Evolutionary conservation across 345 rosid genomes (phyloP).

Genomic region (Sisymbrium irio): DNA sequence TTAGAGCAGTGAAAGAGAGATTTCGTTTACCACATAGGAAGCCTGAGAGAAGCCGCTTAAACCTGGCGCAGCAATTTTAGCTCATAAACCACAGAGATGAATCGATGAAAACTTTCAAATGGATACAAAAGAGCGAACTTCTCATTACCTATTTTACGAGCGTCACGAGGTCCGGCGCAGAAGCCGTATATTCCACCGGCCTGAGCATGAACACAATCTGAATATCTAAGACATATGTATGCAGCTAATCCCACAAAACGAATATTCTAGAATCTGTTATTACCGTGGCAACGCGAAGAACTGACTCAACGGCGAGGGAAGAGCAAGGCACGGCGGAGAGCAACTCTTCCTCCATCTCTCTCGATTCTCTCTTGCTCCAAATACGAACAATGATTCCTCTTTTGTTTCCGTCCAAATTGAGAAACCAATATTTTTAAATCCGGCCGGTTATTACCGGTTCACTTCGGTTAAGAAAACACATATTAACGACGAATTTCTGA

Average conservation of each 20-base stretch:
- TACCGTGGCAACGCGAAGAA: conserved; percentile 66
- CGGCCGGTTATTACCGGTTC: conserved; percentile 17
- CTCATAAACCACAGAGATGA: neutral
- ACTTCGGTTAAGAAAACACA: neutral
- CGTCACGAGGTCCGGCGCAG: conserved; percentile 59
- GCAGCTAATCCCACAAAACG: too few species aligned
- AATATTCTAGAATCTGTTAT: neutral
- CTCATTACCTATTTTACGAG: conserved; percentile 52
- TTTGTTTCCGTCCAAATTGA: neutral
- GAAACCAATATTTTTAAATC: neutral
- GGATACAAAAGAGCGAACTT: neutral
- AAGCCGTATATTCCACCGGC: conserved; percentile 78
- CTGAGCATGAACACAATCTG: conserved; percentile 34
- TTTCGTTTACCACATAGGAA: conserved; percentile 59
- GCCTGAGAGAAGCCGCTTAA: conserved; percentile 59
- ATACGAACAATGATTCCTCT: too few species aligned
- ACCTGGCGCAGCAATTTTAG: conserved; percentile 39
- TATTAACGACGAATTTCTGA: too few species aligned
- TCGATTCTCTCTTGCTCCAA: too few species aligned
- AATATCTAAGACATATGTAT: neutral
- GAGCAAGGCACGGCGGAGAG: conserved; percentile 64
- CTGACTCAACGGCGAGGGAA: conserved; percentile 64
- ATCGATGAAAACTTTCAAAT: neutral
- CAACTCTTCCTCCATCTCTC: conserved; percentile 57
- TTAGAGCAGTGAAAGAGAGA: neutral